Evolutionary conservation across 495 filamentous ascomycete species (phyloP).

Genomic region (Penicillium dipodomyicola): DNA sequence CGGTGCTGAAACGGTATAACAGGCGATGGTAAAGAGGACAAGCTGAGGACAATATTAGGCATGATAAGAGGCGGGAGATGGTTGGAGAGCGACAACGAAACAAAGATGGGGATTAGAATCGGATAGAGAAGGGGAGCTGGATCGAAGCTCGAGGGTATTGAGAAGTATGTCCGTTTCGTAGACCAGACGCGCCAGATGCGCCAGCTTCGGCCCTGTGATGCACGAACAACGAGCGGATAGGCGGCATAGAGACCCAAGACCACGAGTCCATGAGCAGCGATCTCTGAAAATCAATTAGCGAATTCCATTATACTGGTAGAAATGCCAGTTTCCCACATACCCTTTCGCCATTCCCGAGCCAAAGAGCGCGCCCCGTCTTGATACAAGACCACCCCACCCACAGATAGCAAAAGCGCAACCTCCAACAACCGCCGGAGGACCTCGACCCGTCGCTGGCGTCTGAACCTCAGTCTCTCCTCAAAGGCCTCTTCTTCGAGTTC

Average conservation of each 20-base stretch:
- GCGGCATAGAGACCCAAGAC: constrained; percentile 44
- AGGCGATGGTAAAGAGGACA: constrained; percentile 71
- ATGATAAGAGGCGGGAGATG: constrained; percentile 56
- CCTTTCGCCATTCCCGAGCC: constrained; percentile 46
- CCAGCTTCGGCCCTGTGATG: constrained; percentile 27
- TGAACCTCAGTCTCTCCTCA: constrained; percentile 32
- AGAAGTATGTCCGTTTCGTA: constrained; percentile 39
- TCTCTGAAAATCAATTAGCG: constrained; percentile 39
- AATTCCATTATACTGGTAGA: neutral
- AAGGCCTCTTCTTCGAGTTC: constrained; percentile 30
- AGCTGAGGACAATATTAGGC: constrained; percentile 75
- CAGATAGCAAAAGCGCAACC: constrained; percentile 42
- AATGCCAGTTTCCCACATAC: constrained; percentile 21
- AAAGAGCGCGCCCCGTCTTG: constrained; percentile 31
- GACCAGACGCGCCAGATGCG: constrained; percentile 24
- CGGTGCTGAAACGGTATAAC: constrained; percentile 62
- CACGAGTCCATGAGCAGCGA: constrained; percentile 42
- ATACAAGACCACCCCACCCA: constrained; percentile 42
- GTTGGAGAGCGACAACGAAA: constrained; percentile 72
- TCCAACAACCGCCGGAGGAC: constrained; percentile 47
- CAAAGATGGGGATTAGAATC: constrained; percentile 67
- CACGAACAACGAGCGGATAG: constrained; percentile 45
- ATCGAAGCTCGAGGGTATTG: constrained; percentile 74
- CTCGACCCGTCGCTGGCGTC: constrained; percentile 40
- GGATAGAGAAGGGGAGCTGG: constrained; percentile 91